phyloP scores from a whole-genome alignment of 345 rosid species.

The Euphorbia peplus region DNA sequence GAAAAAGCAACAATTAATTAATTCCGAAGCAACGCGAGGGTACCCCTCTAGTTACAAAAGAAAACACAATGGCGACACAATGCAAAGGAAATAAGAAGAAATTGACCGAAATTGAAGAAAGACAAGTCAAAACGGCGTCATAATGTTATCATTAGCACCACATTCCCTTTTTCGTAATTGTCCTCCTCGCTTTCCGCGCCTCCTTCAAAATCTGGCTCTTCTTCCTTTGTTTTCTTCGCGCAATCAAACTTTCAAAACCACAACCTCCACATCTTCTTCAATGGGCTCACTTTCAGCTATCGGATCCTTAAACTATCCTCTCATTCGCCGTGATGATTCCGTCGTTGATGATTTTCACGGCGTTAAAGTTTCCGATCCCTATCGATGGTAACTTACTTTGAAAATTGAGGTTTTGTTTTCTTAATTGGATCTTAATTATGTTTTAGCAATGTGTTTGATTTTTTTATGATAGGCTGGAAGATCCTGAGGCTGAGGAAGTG shows the following conservation, averaged over 20 bases:
- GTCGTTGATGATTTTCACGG: conserved; percentile 78
- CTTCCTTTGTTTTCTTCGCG: background rate
- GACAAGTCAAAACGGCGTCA: background rate
- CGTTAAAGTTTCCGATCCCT: conserved; percentile 70
- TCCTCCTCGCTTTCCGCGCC: background rate
- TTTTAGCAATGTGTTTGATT: background rate
- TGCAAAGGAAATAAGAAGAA: no score
- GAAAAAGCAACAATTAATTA: no score
- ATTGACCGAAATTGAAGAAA: background rate
- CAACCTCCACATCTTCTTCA: background rate
- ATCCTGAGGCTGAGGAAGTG: conserved; percentile 77
- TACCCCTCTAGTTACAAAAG: no score
- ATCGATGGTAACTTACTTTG: conserved; percentile 55
- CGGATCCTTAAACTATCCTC: conserved; percentile 48
- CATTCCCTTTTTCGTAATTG: background rate
- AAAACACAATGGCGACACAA: background rate
- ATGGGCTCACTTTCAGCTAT: conserved; percentile 65
- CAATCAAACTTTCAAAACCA: background rate
- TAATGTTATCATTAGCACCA: conserved; percentile 18
- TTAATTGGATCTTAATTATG: no score
- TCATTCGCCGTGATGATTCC: conserved; percentile 65
- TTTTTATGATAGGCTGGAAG: conserved; percentile 64
- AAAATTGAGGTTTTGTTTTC: background rate
- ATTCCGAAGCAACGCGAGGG: no score
- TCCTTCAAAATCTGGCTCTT: background rate